These are phyloP conservation scores for Pseudogymnoascus sp. DNA, from an alignment of 2,329 filamentous ascomycete species.

Conservation along the genomic window DNA sequence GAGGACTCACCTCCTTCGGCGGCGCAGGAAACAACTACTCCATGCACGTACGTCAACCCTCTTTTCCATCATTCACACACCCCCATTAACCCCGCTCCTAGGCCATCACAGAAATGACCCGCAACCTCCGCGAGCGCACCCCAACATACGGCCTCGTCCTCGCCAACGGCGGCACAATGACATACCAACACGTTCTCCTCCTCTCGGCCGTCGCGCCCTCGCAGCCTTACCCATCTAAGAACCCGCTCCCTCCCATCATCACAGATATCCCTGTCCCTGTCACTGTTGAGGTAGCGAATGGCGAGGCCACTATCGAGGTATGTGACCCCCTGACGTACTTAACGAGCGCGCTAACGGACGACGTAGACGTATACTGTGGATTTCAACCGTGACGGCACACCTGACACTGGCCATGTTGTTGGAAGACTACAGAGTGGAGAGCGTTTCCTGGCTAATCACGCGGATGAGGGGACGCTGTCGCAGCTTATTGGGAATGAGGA, in stretches of 20 bases:
- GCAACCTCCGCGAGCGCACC: constrained; percentile 39
- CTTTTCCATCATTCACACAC: not conserved
- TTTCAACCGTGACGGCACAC: constrained; percentile 42
- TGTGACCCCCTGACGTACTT: constrained; percentile 11
- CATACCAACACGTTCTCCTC: constrained; percentile 54
- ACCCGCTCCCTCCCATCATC: constrained; percentile 36
- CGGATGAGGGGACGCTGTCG: constrained; percentile 38
- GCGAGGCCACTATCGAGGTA: constrained; percentile 46
- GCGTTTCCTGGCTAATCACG: constrained; percentile 50
- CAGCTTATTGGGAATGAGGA: constrained; percentile 37
- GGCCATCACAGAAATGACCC: constrained; percentile 47
- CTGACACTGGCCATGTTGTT: constrained; percentile 40
- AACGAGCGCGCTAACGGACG: not conserved
- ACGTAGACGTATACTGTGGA: constrained; percentile 51
- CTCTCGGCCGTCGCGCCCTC: constrained; percentile 40
- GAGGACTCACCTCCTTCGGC: constrained; percentile 59
- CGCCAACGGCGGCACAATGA: constrained; percentile 57
- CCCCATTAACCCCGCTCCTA: constrained; percentile 10
- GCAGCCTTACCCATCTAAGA: constrained; percentile 37
- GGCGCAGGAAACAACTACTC: constrained; percentile 65
- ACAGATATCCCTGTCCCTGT: constrained; percentile 32
- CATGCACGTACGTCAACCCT: constrained; percentile 43
- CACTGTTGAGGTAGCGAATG: constrained; percentile 36
- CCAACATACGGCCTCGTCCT: constrained; percentile 44
- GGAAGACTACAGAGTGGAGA: constrained; percentile 39